Conservation (phyloP, 78 protist species). For the Dictyostelium purpureum region DNA sequence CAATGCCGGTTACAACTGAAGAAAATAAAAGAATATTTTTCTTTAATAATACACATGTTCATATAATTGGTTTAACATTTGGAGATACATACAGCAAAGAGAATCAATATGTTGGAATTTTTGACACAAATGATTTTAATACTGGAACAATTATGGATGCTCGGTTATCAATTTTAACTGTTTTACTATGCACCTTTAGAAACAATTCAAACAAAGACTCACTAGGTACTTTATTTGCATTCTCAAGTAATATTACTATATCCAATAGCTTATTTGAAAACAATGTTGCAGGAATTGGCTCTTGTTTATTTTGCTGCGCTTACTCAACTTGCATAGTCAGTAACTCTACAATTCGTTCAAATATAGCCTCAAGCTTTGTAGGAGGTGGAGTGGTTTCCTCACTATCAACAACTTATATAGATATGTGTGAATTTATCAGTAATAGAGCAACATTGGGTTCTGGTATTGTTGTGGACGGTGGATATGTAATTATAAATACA, state of each 20-base stretch:
- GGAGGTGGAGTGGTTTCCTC: not conserved
- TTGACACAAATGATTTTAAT: not conserved
- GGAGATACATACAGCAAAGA: not conserved
- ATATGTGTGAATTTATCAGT: not conserved
- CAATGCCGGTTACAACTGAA: no score
- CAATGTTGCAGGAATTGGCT: not conserved
- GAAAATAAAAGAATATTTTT: not conserved
- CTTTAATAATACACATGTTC: not conserved
- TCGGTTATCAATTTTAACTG: not conserved
- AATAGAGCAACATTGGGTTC: constrained; percentile 9
- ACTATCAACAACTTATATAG: not conserved
- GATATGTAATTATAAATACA: not conserved
- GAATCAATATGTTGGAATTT: not conserved
- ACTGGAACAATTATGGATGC: not conserved
- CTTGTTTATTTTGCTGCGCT: not conserved
- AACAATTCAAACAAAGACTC: not conserved
- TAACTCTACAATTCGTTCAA: not conserved
- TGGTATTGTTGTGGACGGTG: not conserved
- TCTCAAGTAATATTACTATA: not conserved
- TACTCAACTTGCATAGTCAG: not conserved
- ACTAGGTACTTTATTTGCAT: constrained; percentile 4
- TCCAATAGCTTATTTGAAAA: not conserved
- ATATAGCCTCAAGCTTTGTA: not conserved
- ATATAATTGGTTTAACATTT: constrained; percentile 4
- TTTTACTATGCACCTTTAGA: not conserved